Base-by-base conservation (phyloP, 495 filamentous ascomycete species). In the Patellaria atrata region DNA sequence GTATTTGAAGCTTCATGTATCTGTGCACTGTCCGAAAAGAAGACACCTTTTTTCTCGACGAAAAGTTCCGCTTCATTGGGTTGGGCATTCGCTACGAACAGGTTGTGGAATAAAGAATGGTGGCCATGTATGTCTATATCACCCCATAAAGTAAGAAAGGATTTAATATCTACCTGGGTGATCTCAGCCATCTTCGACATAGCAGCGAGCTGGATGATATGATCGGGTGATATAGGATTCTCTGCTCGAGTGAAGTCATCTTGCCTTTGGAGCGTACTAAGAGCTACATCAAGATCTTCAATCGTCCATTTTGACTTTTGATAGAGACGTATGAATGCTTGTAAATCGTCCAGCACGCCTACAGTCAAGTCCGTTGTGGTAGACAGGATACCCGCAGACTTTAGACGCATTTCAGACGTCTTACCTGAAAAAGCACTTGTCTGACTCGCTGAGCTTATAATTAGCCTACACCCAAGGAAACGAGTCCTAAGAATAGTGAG, bases 21-120 rank as follows among this genome's bases (percentile, higher is more conserved):
- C n/a, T n/a, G n/a, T n/a, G n/a, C n/a, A n/a, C n/a, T n/a, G n/a
- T n/a, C n/a, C n/a, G n/a, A n/a, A n/a, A n/a, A n/a, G n/a, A n/a
- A n/a, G n/a, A n/a, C n/a, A n/a, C n/a, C n/a, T n/a, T n/a, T n/a
- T n/a, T n/a, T n/a, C 27, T 30, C 8, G 23, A 26, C n/a, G 8
- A 26, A 26, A n/a, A 26, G 23, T 26, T 26, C n/a, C 23, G 23
- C 23, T n/a, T n/a, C 5, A 30, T 30, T 14, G 27, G n/a, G n/a
- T n/a, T n/a, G 17, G 8, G 30, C 41, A 13, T 27, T 21, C 0
- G 33, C 41, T 6, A 52, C 30, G 29, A 52, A 52, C 16, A 52
- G 38, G 14, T 22, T 26, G 2, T 23, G 11, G 20, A 12, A 30
- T 5, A 30, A 15, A 6, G 27, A 14, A 8, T 5, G 5, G 5